Base-by-base conservation (phyloP, 495 filamentous ascomycete species). In the Penicillium cinerascens region DNA sequence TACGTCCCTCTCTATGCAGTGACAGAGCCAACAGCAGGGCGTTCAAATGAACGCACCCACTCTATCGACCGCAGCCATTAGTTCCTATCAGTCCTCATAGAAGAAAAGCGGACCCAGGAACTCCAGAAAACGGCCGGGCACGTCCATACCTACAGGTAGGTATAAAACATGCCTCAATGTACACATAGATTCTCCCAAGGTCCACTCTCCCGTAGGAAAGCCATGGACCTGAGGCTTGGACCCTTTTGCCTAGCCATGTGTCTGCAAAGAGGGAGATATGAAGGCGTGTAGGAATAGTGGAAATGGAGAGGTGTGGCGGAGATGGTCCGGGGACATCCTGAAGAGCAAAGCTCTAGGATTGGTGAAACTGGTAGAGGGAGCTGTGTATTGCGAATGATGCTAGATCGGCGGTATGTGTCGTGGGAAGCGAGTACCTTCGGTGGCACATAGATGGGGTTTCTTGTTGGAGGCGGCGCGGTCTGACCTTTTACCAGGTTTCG, bases 401-500 rank as follows among this genome's bases (percentile, higher is more conserved):
- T 21, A 13, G 26, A 26, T 33, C 15, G 40, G 17, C 21, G 27
- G 22, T 18, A 15, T 10, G 6, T 21, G 29, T 36, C 13, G 27
- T 15, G 33, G 22, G 25, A 7, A 20, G 40, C 13, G 42, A 27
- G 69, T 68, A 53, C 64, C 64, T 59, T 64, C 66, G 58, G 56
- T 41, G 7, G 22, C 39, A 33, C n/a, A n/a, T n/a, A 40, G 49
- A 44, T 56, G 54, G 44, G 36, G 42, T 37, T 47, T 37, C 42
- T 47, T 36, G 54, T 43, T 48, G 50, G 51, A 35, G 42, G 40
- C 42, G n/a, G 51, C 61, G 66, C 65, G 67, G 74, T 84, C 78
- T 71, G 80, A 79, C 82, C 82, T 84, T 85, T 85, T 84, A 84
- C 81, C 82, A 79, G 65, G 51, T 51, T n/a, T 67, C 50, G 63